These are phyloP conservation scores for Akanthomyces lecanii DNA, from an alignment of 2,329 filamentous ascomycete species.

Conservation along the genomic window DNA sequence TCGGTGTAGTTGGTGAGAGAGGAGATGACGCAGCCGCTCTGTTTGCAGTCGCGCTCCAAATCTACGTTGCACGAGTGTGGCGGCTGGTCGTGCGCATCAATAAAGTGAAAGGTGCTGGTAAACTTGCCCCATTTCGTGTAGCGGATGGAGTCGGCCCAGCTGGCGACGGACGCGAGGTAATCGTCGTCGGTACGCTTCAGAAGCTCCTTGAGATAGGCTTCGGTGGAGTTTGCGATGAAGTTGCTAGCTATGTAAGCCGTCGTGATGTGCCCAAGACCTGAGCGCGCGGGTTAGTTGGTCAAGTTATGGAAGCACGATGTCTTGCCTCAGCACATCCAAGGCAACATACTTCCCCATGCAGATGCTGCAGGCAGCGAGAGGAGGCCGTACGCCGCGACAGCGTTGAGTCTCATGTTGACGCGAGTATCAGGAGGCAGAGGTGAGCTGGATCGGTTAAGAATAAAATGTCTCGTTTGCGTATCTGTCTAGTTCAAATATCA, in stretches of 20 bases:
- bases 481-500: neutral
- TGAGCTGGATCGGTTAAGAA: neutral
- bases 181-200: slow-evolving; percentile 50
- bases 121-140: slow-evolving; percentile 61
- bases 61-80: slow-evolving; percentile 54
- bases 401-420: slow-evolving; percentile 12
- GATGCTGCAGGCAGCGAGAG: slow-evolving; percentile 14
- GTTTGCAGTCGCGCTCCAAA: slow-evolving; percentile 58
- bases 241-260: slow-evolving; percentile 59
- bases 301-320: neutral
- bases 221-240: slow-evolving; percentile 54
- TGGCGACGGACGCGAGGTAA: slow-evolving; percentile 60
- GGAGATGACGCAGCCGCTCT: slow-evolving; percentile 57
- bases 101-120: slow-evolving; percentile 62
- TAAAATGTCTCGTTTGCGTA: neutral
- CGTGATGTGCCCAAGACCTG: slow-evolving; percentile 61
- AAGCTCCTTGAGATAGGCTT: slow-evolving; percentile 53
- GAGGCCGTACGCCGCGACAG: slow-evolving; percentile 2
- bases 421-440: neutral
- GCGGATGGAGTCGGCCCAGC: slow-evolving; percentile 63
- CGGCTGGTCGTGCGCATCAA: slow-evolving; percentile 62
- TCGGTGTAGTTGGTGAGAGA: slow-evolving; percentile 59
- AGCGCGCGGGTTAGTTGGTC: neutral
- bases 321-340: neutral
- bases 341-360: slow-evolving; percentile 41